These are phyloP conservation scores for Anethum foeniculum DNA, from an alignment of 140 eudicot species.

Conservation along the genomic window DNA sequence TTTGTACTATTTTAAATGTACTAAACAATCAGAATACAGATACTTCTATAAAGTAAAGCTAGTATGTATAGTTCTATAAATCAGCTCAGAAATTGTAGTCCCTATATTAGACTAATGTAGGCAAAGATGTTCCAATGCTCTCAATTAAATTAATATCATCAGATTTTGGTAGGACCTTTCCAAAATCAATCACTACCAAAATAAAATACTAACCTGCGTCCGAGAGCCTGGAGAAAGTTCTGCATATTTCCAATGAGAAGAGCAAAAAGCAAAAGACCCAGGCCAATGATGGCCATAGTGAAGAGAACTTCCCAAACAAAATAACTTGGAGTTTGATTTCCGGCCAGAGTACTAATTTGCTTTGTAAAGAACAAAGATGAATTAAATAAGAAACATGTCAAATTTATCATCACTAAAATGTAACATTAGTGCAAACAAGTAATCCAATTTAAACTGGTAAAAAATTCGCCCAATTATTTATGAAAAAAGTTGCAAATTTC, in stretches of 20 bases:
- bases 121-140: neutral
- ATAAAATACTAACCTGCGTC: conserved; percentile 47
- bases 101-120: neutral
- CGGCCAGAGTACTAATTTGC: conserved; percentile 95
- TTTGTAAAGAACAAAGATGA: conserved; percentile 20
- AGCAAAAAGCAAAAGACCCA: conserved; percentile 76
- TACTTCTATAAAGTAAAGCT: neutral
- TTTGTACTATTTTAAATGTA: neutral
- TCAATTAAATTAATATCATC: neutral
- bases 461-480: neutral
- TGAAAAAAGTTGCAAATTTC: neutral
- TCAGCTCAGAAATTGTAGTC: neutral
- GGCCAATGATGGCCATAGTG: conserved; percentile 62
- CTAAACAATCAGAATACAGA: neutral
- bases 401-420: neutral
- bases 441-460: neutral
- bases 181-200: neutral
- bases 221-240: conserved; percentile 80
- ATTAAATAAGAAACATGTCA: neutral
- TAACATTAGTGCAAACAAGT: neutral
- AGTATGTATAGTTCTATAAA: neutral
- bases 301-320: conserved; percentile 77
- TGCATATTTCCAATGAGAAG: conserved; percentile 89
- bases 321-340: conserved; percentile 73
- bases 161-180: neutral